Percentiles rank a stretch among this genome's conserved stretches.
Evolutionary conservation across 2,329 filamentous ascomycete species (phyloP).

Genomic region (Balansia obtecta): DNA sequence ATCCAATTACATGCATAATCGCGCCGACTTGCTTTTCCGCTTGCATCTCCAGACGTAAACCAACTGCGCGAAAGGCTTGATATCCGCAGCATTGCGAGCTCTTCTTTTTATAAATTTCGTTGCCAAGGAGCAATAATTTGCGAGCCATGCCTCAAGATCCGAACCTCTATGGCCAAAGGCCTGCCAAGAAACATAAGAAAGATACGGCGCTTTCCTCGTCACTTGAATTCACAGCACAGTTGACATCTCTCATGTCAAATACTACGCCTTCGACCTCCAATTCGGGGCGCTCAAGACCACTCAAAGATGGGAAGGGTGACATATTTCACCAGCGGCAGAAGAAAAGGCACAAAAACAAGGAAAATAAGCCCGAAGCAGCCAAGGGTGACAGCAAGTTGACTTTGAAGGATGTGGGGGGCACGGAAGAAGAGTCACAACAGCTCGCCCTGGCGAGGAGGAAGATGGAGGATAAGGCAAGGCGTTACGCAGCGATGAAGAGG

Average conservation of each 20-base stretch:
- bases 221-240: constrained; percentile 78
- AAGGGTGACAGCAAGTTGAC: constrained; percentile 40
- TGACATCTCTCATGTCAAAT: constrained; percentile 66
- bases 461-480: constrained; percentile 80
- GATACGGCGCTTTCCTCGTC: constrained; percentile 60
- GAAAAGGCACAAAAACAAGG: constrained; percentile 14
- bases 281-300: constrained; percentile 32
- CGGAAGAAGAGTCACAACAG: constrained; percentile 52
- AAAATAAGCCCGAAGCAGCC: constrained; percentile 16
- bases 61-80: neutral
- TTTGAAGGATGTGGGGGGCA: constrained; percentile 39
- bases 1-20: too few species aligned
- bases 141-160: constrained; percentile 48
- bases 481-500: constrained; percentile 83
- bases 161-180: constrained; percentile 64
- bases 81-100: neutral
- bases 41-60: too few species aligned
- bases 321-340: constrained; percentile 23
- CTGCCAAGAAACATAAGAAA: constrained; percentile 55
- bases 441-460: constrained; percentile 61
- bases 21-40: too few species aligned
- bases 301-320: constrained; percentile 34
- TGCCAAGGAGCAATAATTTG: neutral
- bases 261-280: constrained; percentile 27
- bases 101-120: neutral